phyloP scores from a whole-genome alignment of 805 yeast genomes.

The Metschnikowia gelsemii region DNA sequence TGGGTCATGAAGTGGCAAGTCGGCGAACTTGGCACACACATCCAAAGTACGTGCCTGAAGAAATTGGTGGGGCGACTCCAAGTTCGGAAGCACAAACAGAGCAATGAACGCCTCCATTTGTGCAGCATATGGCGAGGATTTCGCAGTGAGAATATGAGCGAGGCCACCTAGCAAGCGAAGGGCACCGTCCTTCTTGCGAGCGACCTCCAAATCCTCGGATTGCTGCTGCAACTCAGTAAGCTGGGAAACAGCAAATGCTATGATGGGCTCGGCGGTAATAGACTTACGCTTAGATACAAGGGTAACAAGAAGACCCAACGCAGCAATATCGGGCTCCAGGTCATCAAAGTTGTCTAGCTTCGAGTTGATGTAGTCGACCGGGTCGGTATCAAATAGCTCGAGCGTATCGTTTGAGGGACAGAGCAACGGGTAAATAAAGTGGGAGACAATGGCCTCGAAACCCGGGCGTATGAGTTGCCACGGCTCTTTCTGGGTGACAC shows the following conservation, averaged over 20 bases:
- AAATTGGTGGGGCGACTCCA: constrained; percentile 60
- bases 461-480: constrained; percentile 71
- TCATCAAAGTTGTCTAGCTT: constrained; percentile 58
- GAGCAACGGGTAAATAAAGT: constrained; percentile 72
- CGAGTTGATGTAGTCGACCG: constrained; percentile 80
- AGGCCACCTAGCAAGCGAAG: constrained; percentile 76
- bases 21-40: constrained; percentile 62
- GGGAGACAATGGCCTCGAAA: constrained; percentile 60
- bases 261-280: constrained; percentile 56
- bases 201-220: constrained; percentile 45
- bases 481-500: constrained; percentile 51
- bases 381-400: constrained; percentile 80
- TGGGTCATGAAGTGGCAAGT: constrained; percentile 46
- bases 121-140: constrained; percentile 54
- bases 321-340: constrained; percentile 70
- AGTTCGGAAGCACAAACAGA: constrained; percentile 67
- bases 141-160: constrained; percentile 53
- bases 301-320: constrained; percentile 67
- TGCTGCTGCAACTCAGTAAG: constrained; percentile 32
- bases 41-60: constrained; percentile 76
- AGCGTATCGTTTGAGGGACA: constrained; percentile 67
- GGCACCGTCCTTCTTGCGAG: constrained; percentile 72
- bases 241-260: constrained; percentile 56
- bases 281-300: constrained; percentile 68
- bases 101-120: constrained; percentile 72